These are phyloP conservation scores for Calonectria ilicicola DNA, from an alignment of 2,329 filamentous ascomycete species.

Conservation along the genomic window DNA sequence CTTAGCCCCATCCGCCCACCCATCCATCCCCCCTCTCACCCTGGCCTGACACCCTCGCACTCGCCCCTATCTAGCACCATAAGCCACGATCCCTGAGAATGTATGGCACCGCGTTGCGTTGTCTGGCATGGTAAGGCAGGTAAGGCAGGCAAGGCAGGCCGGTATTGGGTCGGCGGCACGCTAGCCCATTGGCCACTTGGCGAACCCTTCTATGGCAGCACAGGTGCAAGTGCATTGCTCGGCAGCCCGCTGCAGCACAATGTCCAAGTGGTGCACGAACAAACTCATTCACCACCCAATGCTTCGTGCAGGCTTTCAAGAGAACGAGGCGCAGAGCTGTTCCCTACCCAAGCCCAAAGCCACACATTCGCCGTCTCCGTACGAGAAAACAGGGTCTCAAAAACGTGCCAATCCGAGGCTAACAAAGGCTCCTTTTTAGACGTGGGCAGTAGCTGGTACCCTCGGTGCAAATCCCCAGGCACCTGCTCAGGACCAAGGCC, in stretches of 20 bases:
- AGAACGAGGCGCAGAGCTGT: neutral
- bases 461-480: constrained; percentile 8
- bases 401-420: constrained; percentile 10
- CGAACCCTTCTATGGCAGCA: neutral
- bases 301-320: neutral
- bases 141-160: neutral
- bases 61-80: neutral
- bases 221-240: neutral
- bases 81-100: neutral
- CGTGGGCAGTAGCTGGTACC: constrained; percentile 12
- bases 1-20: constrained; percentile 10
- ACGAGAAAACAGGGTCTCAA: neutral
- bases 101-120: neutral
- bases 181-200: neutral
- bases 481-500: constrained; percentile 7
- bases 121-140: constrained; percentile 1
- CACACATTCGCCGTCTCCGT: neutral
- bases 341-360: neutral
- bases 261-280: neutral
- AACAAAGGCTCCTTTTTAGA: constrained; percentile 1
- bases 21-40: neutral
- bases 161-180: neutral
- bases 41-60: neutral
- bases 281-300: neutral
- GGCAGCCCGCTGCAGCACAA: neutral